Percentiles rank a stretch among this genome's conserved stretches.
Conservation (phyloP, 2,329 filamentous ascomycete species). For the Daldinia sp. region DNA sequence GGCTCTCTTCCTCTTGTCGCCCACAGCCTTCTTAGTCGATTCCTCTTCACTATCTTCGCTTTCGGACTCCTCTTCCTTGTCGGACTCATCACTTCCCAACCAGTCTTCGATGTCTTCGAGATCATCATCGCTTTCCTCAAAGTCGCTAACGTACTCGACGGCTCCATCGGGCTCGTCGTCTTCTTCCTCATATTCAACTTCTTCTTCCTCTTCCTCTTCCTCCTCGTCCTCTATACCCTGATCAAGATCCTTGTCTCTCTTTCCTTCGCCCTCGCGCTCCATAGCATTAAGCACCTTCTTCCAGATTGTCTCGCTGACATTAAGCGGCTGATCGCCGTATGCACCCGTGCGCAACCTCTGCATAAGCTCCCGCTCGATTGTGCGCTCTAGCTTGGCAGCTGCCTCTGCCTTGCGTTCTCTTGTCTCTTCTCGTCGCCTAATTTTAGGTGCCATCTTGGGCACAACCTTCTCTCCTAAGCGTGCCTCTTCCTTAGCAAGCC, state of each 20-base stretch:
- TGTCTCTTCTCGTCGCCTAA: slow-evolving; percentile 79
- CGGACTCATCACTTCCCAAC: slow-evolving; percentile 79
- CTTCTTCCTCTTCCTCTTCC: slow-evolving; percentile 75
- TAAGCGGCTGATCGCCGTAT: slow-evolving; percentile 93
- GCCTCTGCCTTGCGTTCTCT: slow-evolving; percentile 82
- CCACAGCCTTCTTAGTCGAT: slow-evolving; percentile 63
- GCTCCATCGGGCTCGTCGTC: slow-evolving; percentile 79
- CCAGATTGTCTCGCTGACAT: slow-evolving; percentile 95
- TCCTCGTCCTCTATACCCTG: slow-evolving; percentile 85
- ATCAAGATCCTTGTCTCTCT: slow-evolving; percentile 87
- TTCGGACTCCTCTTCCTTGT: slow-evolving; percentile 68
- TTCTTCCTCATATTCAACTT: slow-evolving; percentile 69
- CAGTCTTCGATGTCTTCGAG: slow-evolving; percentile 89
- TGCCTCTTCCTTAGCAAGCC: slow-evolving; percentile 89
- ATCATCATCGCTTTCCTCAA: slow-evolving; percentile 86
- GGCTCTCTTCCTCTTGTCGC: slow-evolving; percentile 61
- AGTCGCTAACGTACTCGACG: slow-evolving; percentile 93
- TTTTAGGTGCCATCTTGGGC: slow-evolving; percentile 90
- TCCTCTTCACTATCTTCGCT: slow-evolving; percentile 70
- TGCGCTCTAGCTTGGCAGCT: slow-evolving; percentile 92
- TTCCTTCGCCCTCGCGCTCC: slow-evolving; percentile 86
- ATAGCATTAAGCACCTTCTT: slow-evolving; percentile 94
- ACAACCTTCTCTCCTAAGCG: slow-evolving; percentile 89
- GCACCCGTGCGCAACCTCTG: slow-evolving; percentile 91
- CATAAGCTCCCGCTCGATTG: slow-evolving; percentile 94